These are phyloP conservation scores for Tolypocladium inflatum DNA, from an alignment of 2,329 filamentous ascomycete genomes.

Conservation along the genomic window DNA sequence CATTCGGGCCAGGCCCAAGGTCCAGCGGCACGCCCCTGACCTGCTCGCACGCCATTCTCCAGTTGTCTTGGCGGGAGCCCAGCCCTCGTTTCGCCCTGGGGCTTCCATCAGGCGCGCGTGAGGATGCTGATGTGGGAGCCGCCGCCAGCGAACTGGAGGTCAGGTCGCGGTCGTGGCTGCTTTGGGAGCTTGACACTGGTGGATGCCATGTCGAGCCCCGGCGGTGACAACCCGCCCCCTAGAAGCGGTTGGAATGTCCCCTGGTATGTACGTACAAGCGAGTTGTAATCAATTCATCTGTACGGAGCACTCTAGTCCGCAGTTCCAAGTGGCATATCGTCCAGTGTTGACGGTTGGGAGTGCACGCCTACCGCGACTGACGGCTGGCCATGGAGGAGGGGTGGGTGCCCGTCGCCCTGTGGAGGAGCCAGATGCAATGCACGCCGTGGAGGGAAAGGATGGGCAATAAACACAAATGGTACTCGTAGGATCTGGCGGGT, in stretches of 20 bases:
- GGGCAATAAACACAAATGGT: background rate
- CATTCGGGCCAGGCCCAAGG: background rate
- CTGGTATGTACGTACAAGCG: background rate
- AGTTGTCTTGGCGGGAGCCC: background rate
- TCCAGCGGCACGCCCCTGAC: background rate
- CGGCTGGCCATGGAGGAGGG: background rate
- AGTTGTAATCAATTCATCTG: background rate
- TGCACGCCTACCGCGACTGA: background rate
- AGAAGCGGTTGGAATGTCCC: background rate
- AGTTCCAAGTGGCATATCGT: background rate
- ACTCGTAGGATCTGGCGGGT: background rate
- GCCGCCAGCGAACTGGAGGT: background rate
- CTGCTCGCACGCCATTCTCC: constrained; percentile 1
- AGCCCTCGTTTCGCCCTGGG: background rate
- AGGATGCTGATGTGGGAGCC: background rate
- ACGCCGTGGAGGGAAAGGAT: background rate
- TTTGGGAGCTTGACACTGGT: background rate
- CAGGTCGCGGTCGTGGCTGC: background rate
- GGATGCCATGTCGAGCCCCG: background rate
- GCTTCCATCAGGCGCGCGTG: background rate
- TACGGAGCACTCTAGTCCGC: background rate
- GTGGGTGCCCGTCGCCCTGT: background rate
- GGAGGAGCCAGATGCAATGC: background rate
- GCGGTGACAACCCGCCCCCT: background rate
- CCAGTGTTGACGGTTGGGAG: background rate